These are phyloP conservation scores for Globisporangium lucens DNA, from an alignment of 352 stramenopile genomes.

Conservation along the genomic window DNA sequence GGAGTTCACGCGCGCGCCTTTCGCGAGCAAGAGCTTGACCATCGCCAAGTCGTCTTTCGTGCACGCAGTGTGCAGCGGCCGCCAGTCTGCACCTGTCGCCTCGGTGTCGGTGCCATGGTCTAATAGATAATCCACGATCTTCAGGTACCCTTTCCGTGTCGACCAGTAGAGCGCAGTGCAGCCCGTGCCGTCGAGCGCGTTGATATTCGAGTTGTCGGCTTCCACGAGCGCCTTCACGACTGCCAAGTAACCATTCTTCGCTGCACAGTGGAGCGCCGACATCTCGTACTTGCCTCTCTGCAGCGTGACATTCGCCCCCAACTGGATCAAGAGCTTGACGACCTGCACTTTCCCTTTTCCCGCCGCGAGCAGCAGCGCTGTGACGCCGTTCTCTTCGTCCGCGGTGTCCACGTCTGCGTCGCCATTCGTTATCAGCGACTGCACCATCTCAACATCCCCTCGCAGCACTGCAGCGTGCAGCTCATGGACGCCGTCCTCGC, in stretches of 20 bases:
- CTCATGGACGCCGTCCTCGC: not conserved
- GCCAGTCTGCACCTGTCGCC: conserved; percentile 12
- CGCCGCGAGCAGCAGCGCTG: conserved; percentile 19
- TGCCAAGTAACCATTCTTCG: conserved; percentile 12
- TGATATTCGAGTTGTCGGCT: not conserved
- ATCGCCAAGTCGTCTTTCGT: conserved; percentile 18
- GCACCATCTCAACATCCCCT: conserved; percentile 11
- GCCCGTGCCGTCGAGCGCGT: conserved; percentile 15
- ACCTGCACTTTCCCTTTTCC: conserved; percentile 12
- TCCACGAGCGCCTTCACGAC: conserved; percentile 4
- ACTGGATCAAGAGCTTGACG: conserved; percentile 13
- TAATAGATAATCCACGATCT: conserved; percentile 13
- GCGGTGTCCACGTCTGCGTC: conserved; percentile 16
- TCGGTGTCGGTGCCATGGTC: conserved; percentile 14
- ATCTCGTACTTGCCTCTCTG: conserved; percentile 12
- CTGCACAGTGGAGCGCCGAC: conserved; percentile 16
- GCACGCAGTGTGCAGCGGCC: conserved; percentile 18
- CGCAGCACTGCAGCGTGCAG: conserved; percentile 15
- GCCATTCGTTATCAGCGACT: conserved; percentile 7
- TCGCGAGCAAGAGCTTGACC: conserved; percentile 15
- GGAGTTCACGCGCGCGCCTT: conserved; percentile 11
- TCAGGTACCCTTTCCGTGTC: conserved; percentile 13
- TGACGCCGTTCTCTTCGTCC: conserved; percentile 9
- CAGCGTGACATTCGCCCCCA: conserved; percentile 10
- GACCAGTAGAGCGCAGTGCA: conserved; percentile 19